Evolutionary conservation across 306 rosid genomes (phyloP).

Genomic region (Prunus mongolica): DNA sequence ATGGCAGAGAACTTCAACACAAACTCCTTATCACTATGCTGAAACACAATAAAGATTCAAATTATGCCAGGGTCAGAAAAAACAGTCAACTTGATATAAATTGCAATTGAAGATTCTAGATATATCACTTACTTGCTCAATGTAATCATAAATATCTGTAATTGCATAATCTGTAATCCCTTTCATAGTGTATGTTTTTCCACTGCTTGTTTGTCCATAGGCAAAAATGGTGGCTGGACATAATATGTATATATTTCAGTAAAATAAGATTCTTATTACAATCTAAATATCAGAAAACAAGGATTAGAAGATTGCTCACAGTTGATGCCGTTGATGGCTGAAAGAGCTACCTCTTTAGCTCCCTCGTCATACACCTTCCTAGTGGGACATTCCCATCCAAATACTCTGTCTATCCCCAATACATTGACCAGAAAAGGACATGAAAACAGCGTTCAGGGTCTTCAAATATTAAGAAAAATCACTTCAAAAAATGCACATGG

Average conservation of each 20-base stretch:
- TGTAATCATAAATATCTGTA: slow-evolving; percentile 61
- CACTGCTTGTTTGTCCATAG: slow-evolving; percentile 96
- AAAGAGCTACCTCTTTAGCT: slow-evolving; percentile 77
- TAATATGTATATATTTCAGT: not conserved
- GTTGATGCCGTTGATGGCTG: slow-evolving; percentile 81
- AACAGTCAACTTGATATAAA: not conserved
- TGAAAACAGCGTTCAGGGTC: not conserved
- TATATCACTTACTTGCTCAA: slow-evolving; percentile 44
- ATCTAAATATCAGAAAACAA: slow-evolving; percentile 9
- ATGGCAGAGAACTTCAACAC: slow-evolving; percentile 80
- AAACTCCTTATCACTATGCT: slow-evolving; percentile 70
- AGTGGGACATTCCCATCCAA: slow-evolving; percentile 54
- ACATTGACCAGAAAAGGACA: not conserved
- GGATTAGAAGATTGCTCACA: slow-evolving; percentile 47
- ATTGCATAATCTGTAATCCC: slow-evolving; percentile 75
- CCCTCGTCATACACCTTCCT: slow-evolving; percentile 71
- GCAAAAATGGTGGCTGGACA: slow-evolving; percentile 80
- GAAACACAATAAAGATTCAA: slow-evolving; percentile 26
- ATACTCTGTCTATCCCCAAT: slow-evolving; percentile 61
- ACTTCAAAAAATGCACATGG: not conserved
- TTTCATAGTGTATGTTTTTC: slow-evolving; percentile 91
- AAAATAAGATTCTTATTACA: not conserved
- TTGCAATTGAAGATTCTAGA: not conserved
- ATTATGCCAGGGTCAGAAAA: not conserved
- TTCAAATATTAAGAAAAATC: not conserved